Conservation (phyloP, 768 basidiomycete genomes). For the Podaxis sp. region DNA sequence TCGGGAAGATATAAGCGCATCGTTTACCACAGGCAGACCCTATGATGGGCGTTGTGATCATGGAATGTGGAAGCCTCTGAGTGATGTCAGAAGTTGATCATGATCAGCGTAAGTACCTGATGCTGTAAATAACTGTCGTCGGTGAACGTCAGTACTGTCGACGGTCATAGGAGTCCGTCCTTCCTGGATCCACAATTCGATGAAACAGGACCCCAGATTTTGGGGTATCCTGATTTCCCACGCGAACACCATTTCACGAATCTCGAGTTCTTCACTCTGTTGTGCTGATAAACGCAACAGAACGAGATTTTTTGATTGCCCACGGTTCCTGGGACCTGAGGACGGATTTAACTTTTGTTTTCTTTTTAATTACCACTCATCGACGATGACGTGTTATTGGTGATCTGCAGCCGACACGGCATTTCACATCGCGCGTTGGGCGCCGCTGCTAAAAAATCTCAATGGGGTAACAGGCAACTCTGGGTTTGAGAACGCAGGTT, state of each 20-base stretch:
- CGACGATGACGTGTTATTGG: no score
- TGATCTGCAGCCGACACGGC: neutral
- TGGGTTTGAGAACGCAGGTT: neutral
- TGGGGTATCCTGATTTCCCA: neutral
- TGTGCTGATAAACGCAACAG: neutral
- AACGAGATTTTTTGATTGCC: no score
- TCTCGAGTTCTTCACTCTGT: neutral
- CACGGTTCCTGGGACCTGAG: no score
- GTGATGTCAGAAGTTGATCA: constrained; percentile 1
- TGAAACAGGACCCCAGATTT: neutral
- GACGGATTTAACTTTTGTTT: no score
- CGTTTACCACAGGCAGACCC: neutral
- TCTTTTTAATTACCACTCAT: no score
- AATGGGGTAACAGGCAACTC: neutral
- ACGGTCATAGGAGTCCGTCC: neutral
- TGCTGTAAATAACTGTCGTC: neutral
- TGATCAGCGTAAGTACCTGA: neutral
- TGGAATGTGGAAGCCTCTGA: neutral
- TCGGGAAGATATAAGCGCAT: neutral
- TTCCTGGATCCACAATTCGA: neutral
- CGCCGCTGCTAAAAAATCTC: neutral
- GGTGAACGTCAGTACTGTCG: neutral
- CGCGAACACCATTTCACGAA: neutral
- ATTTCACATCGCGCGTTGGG: neutral
- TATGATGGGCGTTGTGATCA: neutral